phyloP scores from a whole-genome alignment of 176 grass and related monocot genomes.

The Phragmites australis region DNA sequence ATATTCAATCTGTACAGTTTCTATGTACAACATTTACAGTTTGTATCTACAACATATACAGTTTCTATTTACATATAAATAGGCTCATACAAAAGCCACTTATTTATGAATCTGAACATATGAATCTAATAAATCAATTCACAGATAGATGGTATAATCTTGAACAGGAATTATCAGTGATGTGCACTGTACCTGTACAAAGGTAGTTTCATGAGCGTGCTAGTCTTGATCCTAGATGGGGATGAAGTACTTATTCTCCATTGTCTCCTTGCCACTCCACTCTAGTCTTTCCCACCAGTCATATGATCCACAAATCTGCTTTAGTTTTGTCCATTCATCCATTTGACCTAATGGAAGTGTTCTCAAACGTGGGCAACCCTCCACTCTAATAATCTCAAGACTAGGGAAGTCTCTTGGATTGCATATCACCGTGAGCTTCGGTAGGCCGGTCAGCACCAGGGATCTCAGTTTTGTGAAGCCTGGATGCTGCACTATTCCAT shows the following conservation, averaged over 20 bases:
- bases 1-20: not conserved
- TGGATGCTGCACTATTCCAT: not conserved
- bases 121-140: slow-evolving; percentile 7
- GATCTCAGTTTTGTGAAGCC: slow-evolving; percentile 56
- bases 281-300: slow-evolving; percentile 52
- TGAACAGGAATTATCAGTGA: not conserved
- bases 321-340: slow-evolving; percentile 39
- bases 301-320: slow-evolving; percentile 60
- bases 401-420: slow-evolving; percentile 48
- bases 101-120: slow-evolving; percentile 22
- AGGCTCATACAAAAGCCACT: not conserved
- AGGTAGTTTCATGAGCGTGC: not conserved
- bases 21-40: not conserved
- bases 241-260: slow-evolving; percentile 45
- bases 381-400: slow-evolving; percentile 66
- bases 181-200: not conserved
- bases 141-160: not conserved
- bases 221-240: slow-evolving; percentile 40
- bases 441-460: slow-evolving; percentile 52
- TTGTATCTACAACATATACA: slow-evolving; percentile 19
- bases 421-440: slow-evolving; percentile 53
- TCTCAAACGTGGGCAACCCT: slow-evolving; percentile 44
- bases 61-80: not conserved
- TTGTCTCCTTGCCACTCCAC: slow-evolving; percentile 32
- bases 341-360: slow-evolving; percentile 43